Evolutionary conservation across 768 basidiomycete genomes (phyloP).

Genomic region (Leucocoprinus sp.): DNA sequence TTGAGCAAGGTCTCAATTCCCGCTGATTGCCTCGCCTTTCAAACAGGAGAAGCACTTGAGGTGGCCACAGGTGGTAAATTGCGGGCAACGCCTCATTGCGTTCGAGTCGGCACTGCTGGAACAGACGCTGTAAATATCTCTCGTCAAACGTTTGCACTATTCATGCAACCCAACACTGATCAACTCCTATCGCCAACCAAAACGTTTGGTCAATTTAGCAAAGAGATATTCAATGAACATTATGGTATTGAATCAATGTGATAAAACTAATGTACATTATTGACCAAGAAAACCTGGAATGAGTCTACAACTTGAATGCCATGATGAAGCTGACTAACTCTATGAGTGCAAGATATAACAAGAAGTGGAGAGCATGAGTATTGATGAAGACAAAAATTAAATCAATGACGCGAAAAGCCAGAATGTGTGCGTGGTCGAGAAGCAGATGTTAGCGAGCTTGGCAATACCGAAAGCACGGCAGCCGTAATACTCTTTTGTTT

Average conservation of each 20-base stretch:
- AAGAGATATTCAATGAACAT: constrained; percentile 62
- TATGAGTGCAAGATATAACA: neutral
- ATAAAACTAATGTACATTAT: constrained; percentile 16
- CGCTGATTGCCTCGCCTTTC: constrained; percentile 80
- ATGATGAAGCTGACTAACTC: neutral
- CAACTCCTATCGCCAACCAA: constrained; percentile 59
- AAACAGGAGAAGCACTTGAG: constrained; percentile 94
- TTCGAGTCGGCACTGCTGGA: constrained; percentile 54
- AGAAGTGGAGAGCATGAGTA: neutral
- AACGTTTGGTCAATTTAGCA: constrained; percentile 89
- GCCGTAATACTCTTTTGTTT: constrained; percentile 60
- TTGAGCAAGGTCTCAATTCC: constrained; percentile 85
- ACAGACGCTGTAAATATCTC: constrained; percentile 41
- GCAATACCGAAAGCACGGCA: constrained; percentile 54
- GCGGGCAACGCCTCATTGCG: constrained; percentile 92
- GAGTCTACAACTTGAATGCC: constrained; percentile 3
- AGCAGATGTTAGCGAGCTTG: constrained; percentile 40
- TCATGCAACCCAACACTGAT: constrained; percentile 84
- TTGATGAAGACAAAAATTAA: neutral
- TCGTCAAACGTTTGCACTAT: constrained; percentile 84
- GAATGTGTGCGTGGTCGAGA: constrained; percentile 34
- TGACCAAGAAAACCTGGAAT: neutral
- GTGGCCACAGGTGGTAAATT: constrained; percentile 76
- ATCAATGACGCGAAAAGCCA: constrained; percentile 16
- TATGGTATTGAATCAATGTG: constrained; percentile 27